A percentile compares a stretch with the other conserved stretches of the same genome.
Conservation (phyloP, 2,329 filamentous ascomycete genomes). For the Aaosphaeria arxii region DNA sequence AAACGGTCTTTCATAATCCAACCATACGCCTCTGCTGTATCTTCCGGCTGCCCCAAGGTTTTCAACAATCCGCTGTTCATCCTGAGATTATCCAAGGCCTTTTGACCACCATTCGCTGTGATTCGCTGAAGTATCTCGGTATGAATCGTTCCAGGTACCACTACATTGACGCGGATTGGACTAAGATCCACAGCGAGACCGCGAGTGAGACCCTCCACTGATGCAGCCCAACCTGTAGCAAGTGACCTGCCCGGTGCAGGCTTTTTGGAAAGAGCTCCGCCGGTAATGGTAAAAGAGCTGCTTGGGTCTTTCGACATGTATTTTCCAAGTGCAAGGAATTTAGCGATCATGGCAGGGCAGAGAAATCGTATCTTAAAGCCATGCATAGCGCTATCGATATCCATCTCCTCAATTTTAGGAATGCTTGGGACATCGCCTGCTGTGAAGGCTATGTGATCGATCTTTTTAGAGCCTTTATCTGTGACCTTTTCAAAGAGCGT, state of each 20-base stretch:
- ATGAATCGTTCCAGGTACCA: constrained; percentile 54
- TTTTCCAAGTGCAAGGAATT: constrained; percentile 42
- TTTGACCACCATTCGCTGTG: constrained; percentile 2
- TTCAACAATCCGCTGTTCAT: background rate
- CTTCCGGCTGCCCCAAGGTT: constrained; percentile 23
- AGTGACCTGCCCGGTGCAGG: constrained; percentile 54
- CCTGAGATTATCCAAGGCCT: constrained; percentile 9
- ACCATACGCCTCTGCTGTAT: constrained; percentile 45
- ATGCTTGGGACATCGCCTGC: constrained; percentile 50
- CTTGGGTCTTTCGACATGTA: constrained; percentile 43
- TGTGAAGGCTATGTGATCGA: constrained; percentile 59
- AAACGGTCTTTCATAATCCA: constrained; percentile 45
- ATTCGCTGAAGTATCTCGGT: constrained; percentile 31
- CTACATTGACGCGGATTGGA: constrained; percentile 62
- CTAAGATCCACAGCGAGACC: constrained; percentile 61
- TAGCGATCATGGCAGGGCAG: constrained; percentile 52
- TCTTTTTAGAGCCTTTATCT: constrained; percentile 22
- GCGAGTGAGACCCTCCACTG: constrained; percentile 52
- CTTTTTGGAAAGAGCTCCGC: constrained; percentile 50
- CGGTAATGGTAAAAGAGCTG: constrained; percentile 57
- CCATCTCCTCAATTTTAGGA: constrained; percentile 41
- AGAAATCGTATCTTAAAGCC: constrained; percentile 52
- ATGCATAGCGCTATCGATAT: constrained; percentile 39
- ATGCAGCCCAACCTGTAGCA: constrained; percentile 49
- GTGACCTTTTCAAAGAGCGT: constrained; percentile 43